phyloP scores from a whole-genome alignment of 2,329 filamentous ascomycete genomes.

The Allantophomopsis lycopodina region DNA sequence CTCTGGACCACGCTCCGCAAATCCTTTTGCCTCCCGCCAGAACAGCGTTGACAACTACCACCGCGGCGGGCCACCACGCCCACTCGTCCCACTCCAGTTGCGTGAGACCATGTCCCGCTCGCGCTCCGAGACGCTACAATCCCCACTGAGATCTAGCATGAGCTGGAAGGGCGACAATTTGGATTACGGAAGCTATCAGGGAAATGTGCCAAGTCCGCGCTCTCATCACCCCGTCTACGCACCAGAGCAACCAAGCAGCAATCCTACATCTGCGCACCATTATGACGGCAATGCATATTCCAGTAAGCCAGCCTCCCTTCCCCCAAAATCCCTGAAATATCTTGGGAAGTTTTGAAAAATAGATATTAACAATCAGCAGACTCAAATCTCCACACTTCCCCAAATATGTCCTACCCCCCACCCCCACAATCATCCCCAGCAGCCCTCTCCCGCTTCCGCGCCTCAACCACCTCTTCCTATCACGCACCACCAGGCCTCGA shows the following conservation, averaged over 20 bases:
- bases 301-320: constrained; percentile 25
- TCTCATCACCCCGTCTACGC: constrained; percentile 36
- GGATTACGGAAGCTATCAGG: constrained; percentile 37
- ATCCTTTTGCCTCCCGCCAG: constrained; percentile 35
- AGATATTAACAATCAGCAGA: constrained; percentile 17
- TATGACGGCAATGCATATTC: constrained; percentile 39
- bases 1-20: constrained; percentile 32
- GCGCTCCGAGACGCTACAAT: constrained; percentile 42
- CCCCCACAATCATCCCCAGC: constrained; percentile 25
- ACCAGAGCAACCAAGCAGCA: constrained; percentile 29
- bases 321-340: constrained; percentile 1
- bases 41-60: constrained; percentile 30
- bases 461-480: constrained; percentile 32
- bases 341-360: background rate
- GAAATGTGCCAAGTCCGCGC: constrained; percentile 29
- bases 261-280: constrained; percentile 25
- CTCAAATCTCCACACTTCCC: constrained; percentile 33
- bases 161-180: constrained; percentile 48
- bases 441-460: constrained; percentile 29
- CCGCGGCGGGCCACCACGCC: constrained; percentile 27
- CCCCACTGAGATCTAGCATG: constrained; percentile 44
- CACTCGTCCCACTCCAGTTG: constrained; percentile 43
- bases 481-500: constrained; percentile 30
- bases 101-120: constrained; percentile 42
- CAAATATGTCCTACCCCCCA: constrained; percentile 22